These are phyloP conservation scores for Penicillium palitans DNA, from an alignment of 2,329 filamentous ascomycete species.

Conservation along the genomic window DNA sequence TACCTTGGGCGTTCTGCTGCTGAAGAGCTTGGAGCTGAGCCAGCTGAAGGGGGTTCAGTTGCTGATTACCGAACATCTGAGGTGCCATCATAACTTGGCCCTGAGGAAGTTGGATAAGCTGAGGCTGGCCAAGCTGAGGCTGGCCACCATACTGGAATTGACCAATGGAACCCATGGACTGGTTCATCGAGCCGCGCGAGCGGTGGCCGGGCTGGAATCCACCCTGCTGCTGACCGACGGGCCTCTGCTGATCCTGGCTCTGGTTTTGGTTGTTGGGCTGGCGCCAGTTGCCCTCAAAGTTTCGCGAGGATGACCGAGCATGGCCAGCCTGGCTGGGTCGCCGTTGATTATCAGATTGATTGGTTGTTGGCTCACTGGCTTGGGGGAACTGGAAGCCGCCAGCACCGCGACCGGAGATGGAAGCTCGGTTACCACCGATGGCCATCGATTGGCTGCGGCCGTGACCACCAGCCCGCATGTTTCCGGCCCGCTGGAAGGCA, in stretches of 20 bases:
- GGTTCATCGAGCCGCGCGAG: constrained; percentile 77
- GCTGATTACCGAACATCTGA: constrained; percentile 80
- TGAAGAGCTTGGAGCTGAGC: constrained; percentile 90
- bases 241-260: constrained; percentile 54
- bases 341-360: constrained; percentile 66
- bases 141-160: constrained; percentile 75
- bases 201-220: constrained; percentile 93
- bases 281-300: constrained; percentile 98
- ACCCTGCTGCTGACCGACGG: constrained; percentile 66
- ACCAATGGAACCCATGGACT: constrained; percentile 79
- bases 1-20: constrained; percentile 76
- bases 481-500: constrained; percentile 69
- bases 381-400: constrained; percentile 71
- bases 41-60: constrained; percentile 83
- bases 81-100: constrained; percentile 82
- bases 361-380: constrained; percentile 54
- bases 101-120: constrained; percentile 79
- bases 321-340: constrained; percentile 74
- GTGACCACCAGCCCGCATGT: constrained; percentile 80
- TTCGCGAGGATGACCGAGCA: constrained; percentile 78
- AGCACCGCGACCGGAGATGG: constrained; percentile 62
- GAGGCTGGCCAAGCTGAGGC: constrained; percentile 63
- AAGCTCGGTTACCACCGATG: constrained; percentile 65
- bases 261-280: constrained; percentile 64
- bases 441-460: constrained; percentile 52